Conservation (phyloP, 2,329 filamentous ascomycete species). For the Venturia carpophila region DNA sequence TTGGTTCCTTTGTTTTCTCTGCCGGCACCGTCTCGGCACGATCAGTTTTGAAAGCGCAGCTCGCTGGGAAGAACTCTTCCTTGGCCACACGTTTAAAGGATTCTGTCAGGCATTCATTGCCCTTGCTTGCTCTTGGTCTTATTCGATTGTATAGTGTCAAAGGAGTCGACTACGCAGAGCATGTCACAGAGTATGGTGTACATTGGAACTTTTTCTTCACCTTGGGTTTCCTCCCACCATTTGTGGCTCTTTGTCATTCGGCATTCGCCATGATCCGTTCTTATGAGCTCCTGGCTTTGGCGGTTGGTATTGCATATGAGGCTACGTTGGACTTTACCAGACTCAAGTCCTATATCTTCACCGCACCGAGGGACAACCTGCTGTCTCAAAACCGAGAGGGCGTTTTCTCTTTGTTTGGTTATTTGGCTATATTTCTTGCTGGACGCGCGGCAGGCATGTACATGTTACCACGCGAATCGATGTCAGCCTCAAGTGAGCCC, state of each 20-base stretch:
- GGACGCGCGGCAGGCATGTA: conserved; percentile 78
- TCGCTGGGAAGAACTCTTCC: conserved; percentile 43
- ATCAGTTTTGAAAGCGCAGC: conserved; percentile 62
- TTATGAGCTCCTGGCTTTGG: conserved; percentile 65
- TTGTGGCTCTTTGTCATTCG: conserved; percentile 75
- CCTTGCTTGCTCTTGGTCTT: conserved; percentile 70
- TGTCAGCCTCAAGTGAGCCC: background rate
- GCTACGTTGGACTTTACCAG: conserved; percentile 60
- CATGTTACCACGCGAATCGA: conserved; percentile 54
- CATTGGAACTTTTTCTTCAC: conserved; percentile 99
- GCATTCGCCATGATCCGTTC: conserved; percentile 63
- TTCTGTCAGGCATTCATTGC: conserved; percentile 72
- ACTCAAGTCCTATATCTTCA: conserved; percentile 76
- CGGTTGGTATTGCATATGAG: conserved; percentile 65
- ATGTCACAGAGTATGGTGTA: conserved; percentile 94
- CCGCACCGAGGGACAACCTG: conserved; percentile 68
- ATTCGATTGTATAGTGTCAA: conserved; percentile 84
- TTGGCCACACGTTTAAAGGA: conserved; percentile 52
- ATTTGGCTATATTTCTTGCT: conserved; percentile 87
- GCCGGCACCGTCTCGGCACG: conserved; percentile 85
- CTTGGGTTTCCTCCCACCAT: conserved; percentile 76
- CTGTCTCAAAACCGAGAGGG: conserved; percentile 90
- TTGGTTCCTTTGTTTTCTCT: conserved; percentile 95
- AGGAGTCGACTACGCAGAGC: conserved; percentile 89
- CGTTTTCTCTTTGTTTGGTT: conserved; percentile 89